Evolutionary conservation across 352 stramenopile genomes (phyloP).

Genomic region (Bremia lactucae): DNA sequence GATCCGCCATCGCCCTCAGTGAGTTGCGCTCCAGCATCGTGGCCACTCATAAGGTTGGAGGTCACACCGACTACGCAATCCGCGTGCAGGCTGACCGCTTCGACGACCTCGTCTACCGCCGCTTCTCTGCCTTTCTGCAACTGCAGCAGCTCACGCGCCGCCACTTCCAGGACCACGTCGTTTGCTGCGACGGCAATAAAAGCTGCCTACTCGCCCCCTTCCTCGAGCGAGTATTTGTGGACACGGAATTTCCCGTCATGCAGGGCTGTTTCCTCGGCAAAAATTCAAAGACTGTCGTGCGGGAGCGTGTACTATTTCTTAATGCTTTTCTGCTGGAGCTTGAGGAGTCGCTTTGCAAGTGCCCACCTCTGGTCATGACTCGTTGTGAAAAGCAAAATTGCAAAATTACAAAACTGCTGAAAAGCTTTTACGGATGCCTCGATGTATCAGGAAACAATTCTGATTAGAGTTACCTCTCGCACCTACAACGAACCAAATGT

Average conservation of each 20-base stretch:
- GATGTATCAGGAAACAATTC: conserved; percentile 30
- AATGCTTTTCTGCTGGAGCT: conserved; percentile 74
- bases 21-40: conserved; percentile 52
- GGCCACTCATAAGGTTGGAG: conserved; percentile 60
- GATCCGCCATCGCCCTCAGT: conserved; percentile 28
- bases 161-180: conserved; percentile 50
- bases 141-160: conserved; percentile 61
- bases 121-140: conserved; percentile 80
- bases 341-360: conserved; percentile 69
- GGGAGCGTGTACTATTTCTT: conserved; percentile 66
- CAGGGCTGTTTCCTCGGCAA: conserved; percentile 65
- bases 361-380: conserved; percentile 53
- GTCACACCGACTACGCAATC: conserved; percentile 82
- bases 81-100: conserved; percentile 53
- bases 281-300: conserved; percentile 72
- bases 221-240: conserved; percentile 50
- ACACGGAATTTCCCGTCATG: conserved; percentile 68
- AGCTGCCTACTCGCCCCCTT: conserved; percentile 59
- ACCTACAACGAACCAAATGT: no score
- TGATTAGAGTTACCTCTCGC: no score
- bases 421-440: conserved; percentile 77
- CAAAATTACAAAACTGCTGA: conserved; percentile 78
- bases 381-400: conserved; percentile 73
- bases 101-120: conserved; percentile 63
- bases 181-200: conserved; percentile 58